Evolutionary conservation across 1,284 basidiomycete genomes (phyloP).

Genomic region (Meira miltonrushii): DNA sequence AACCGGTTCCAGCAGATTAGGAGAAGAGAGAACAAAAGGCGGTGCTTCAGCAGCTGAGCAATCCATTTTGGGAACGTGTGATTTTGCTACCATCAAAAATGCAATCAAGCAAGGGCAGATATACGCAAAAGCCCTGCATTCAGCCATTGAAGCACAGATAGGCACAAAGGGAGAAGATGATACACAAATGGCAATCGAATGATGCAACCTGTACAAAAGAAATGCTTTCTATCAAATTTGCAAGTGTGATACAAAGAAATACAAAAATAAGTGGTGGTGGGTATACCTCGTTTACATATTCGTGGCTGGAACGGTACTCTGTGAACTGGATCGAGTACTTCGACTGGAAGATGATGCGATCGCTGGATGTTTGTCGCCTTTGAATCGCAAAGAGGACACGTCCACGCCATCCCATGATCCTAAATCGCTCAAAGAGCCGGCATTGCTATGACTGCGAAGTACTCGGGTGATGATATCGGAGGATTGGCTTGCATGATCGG

Average conservation of each 20-base stretch:
- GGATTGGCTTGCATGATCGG: background rate
- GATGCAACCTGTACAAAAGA: background rate
- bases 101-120: background rate
- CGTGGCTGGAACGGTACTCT: background rate
- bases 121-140: background rate
- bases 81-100: background rate
- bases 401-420: no score
- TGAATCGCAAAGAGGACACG: background rate
- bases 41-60: no score
- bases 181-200: background rate
- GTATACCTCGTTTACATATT: background rate
- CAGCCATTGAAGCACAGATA: constrained; percentile 1
- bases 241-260: background rate
- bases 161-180: background rate
- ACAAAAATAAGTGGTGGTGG: background rate
- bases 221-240: no score
- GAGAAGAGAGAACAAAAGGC: background rate
- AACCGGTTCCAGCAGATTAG: background rate
- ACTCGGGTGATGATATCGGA: background rate
- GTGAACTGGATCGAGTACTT: background rate
- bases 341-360: constrained; percentile 1
- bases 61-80: background rate
- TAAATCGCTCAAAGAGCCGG: background rate
- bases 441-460: background rate
- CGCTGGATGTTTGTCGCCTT: background rate